These are phyloP conservation scores for Arctostaphylos glauca DNA, from an alignment of 148 eudicot species.

Conservation along the genomic window DNA sequence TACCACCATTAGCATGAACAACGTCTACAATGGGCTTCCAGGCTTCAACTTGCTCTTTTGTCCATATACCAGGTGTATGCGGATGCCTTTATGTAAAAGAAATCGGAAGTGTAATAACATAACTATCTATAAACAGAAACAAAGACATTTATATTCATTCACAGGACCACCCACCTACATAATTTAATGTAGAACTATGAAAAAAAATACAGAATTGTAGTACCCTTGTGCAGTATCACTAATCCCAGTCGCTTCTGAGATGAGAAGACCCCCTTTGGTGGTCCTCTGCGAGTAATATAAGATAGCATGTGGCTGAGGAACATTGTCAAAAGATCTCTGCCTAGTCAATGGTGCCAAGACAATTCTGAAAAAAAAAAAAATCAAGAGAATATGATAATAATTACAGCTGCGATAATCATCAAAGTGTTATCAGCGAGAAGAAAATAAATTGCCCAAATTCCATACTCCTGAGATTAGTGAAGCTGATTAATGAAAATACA, in stretches of 20 bases:
- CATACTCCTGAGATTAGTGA: neutral
- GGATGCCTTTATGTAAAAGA: constrained; percentile 24
- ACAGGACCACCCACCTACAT: neutral
- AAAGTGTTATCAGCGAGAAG: neutral
- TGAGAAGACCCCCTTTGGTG: constrained; percentile 19
- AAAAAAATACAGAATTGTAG: neutral
- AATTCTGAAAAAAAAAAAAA: neutral
- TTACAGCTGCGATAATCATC: neutral
- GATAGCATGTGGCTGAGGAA: constrained; percentile 45
- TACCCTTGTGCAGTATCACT: constrained; percentile 37
- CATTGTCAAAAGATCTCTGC: constrained; percentile 42
- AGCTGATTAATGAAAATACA: too few species aligned
- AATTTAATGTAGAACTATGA: neutral
- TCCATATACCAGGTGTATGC: constrained; percentile 44
- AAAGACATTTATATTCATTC: neutral
- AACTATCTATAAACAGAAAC: neutral
- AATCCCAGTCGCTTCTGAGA: constrained; percentile 40
- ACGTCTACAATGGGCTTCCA: constrained; percentile 51
- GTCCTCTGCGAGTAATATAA: constrained; percentile 44
- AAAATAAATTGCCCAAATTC: neutral
- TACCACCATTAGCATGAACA: constrained; percentile 43
- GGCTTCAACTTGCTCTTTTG: constrained; percentile 28
- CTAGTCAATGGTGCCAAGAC: constrained; percentile 37
- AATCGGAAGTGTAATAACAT: neutral
- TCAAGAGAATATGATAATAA: neutral